Conservation (phyloP, 1,284 basidiomycete genomes). For the Ganoderma meredithae region DNA sequence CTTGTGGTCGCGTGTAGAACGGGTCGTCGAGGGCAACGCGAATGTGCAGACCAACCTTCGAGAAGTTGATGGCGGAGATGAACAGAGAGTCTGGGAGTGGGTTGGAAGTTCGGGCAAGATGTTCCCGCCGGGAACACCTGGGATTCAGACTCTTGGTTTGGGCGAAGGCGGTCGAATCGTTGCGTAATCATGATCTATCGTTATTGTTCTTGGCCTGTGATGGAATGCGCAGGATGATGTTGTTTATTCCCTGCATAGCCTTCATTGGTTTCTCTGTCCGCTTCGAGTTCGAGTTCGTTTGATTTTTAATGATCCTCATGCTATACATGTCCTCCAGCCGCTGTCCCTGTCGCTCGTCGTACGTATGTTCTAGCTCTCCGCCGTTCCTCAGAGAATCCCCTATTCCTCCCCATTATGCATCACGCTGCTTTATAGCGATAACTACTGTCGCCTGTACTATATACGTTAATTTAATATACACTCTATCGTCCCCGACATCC, state of each 20-base stretch:
- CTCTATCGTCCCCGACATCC: neutral
- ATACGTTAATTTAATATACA: neutral
- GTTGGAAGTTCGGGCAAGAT: constrained; percentile 60
- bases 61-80: constrained; percentile 90
- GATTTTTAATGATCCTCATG: constrained; percentile 8
- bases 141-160: constrained; percentile 31
- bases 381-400: constrained; percentile 8
- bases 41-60: constrained; percentile 92
- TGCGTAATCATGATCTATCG: constrained; percentile 28
- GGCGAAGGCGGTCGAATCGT: constrained; percentile 36
- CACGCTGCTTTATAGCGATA: constrained; percentile 29
- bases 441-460: constrained; percentile 18
- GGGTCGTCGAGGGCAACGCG: constrained; percentile 91
- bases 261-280: constrained; percentile 1
- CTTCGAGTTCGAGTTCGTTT: constrained; percentile 7
- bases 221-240: constrained; percentile 2
- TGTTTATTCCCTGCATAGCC: constrained; percentile 14
- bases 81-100: constrained; percentile 87
- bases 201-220: neutral
- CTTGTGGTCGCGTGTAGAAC: constrained; percentile 89
- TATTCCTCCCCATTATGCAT: constrained; percentile 12
- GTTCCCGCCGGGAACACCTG: constrained; percentile 32
- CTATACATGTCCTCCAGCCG: constrained; percentile 18
- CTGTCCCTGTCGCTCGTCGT: constrained; percentile 15
- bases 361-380: constrained; percentile 7